Conservation (phyloP, 306 rosid species). For the Pyrus betulifolia region DNA sequence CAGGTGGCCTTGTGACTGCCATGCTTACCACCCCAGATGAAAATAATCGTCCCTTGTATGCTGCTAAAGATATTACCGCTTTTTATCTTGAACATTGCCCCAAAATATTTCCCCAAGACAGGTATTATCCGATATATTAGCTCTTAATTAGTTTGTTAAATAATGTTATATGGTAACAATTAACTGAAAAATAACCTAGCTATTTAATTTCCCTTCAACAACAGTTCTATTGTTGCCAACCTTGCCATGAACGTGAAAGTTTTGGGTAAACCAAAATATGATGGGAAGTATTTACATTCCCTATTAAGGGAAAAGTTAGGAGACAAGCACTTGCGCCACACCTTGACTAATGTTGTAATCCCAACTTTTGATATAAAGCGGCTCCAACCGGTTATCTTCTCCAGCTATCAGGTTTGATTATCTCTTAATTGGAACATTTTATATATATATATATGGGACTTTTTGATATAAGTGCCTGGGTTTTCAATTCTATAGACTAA, state of each 20-base stretch:
- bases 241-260: not conserved
- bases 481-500: too few relatives aligned
- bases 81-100: conserved; percentile 27
- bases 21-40: conserved; percentile 26
- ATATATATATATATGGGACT: too few relatives aligned
- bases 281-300: conserved; percentile 17
- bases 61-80: conserved; percentile 27
- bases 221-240: not conserved
- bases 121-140: not conserved
- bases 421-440: too few relatives aligned
- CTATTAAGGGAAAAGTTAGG: conserved; percentile 14
- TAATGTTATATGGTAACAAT: not conserved
- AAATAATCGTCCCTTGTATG: conserved; percentile 12
- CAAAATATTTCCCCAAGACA: conserved; percentile 23
- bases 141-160: not conserved
- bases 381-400: conserved; percentile 19
- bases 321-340: conserved; percentile 1
- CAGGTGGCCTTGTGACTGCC: conserved; percentile 23
- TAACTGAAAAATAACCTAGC: not conserved
- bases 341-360: conserved; percentile 19
- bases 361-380: conserved; percentile 17
- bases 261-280: conserved; percentile 13
- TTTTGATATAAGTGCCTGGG: too few relatives aligned
- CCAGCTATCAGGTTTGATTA: conserved; percentile 12
- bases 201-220: not conserved